phyloP scores from a whole-genome alignment of 1,284 basidiomycete species.

The Butyriboletus appendiculatus region DNA sequence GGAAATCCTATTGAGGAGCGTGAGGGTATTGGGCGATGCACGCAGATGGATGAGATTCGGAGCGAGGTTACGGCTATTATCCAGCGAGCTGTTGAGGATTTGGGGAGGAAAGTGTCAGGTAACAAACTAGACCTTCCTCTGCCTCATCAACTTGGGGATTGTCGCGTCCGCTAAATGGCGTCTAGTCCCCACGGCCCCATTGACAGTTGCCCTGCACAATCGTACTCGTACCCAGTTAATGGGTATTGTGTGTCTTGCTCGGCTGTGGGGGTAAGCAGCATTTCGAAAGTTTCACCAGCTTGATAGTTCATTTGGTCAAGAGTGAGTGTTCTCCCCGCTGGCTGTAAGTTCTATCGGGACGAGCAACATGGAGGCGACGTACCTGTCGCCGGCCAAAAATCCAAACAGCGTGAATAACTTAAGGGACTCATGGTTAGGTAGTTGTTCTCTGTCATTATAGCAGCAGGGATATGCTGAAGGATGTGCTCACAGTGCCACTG shows the following conservation, averaged over 20 bases:
- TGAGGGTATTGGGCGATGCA: neutral
- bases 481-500: neutral
- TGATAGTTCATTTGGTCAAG: neutral
- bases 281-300: neutral
- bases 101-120: slow-evolving; percentile 56
- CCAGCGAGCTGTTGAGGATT: slow-evolving; percentile 58
- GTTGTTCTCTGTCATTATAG: neutral
- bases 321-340: neutral
- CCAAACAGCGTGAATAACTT: neutral
- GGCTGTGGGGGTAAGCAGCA: neutral
- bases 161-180: neutral
- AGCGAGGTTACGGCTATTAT: slow-evolving; percentile 58
- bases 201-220: neutral
- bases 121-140: slow-evolving; percentile 23
- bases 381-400: neutral
- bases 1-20: neutral
- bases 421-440: neutral
- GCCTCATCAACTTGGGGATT: neutral
- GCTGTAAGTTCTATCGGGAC: neutral
- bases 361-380: neutral
- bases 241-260: neutral
- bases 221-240: too few species aligned
- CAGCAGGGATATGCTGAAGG: too few species aligned
- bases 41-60: slow-evolving; percentile 42
- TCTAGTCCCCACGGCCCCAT: neutral